Evolutionary conservation across 208 protist genomes (phyloP), one percentile per base, ranked within the genome.

Genomic region (Phytomonas sp.): DNA sequence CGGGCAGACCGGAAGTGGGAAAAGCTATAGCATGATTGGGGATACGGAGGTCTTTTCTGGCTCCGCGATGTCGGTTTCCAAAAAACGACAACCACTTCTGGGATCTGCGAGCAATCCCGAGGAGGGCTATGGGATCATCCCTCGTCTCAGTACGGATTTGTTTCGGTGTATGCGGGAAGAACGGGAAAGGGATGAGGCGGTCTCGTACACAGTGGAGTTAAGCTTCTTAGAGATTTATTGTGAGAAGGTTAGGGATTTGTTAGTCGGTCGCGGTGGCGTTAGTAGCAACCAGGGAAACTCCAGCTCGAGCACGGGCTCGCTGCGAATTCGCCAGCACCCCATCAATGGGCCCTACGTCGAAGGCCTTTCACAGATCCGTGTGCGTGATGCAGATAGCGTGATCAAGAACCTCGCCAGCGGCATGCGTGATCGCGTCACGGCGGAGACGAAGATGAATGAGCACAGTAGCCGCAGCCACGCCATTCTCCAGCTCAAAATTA

Each of bases 391-490:
- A 40, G 79, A 56, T 0, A 66, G 71, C 28, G 82, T 84, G 60
- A 68, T 95, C 37, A 70, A 77, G 37, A 73, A 80, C 53, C 80
- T 96, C 8, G 40, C 89, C 30, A 40, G 34, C 33, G 93, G 93
- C 20, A 62, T 93, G 63, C 77, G 81, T 20, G 83, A 93, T 34
- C 77, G 93, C 20, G 79, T 72, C 32, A 96, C 95, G 4, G 96
- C 95, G 3, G 78, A 80, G 46, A 99, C 97, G 3, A 84, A 88
- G 34, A 98, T 98, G 94, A 99, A 99, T 75, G 89, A 97, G 26
- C 79, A 88, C 68, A 98, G 93, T 75, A 97, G 89, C 59, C 88
- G 97, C 34, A 98, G 97, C 32, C 98, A 99, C 77, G 97, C 97
- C 17, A 98, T 99, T 64, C 84, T 99, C 66, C 76, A 94, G 66